Base-by-base conservation (phyloP, 1,284 basidiomycete species). In the Wallemia mellicola region DNA sequence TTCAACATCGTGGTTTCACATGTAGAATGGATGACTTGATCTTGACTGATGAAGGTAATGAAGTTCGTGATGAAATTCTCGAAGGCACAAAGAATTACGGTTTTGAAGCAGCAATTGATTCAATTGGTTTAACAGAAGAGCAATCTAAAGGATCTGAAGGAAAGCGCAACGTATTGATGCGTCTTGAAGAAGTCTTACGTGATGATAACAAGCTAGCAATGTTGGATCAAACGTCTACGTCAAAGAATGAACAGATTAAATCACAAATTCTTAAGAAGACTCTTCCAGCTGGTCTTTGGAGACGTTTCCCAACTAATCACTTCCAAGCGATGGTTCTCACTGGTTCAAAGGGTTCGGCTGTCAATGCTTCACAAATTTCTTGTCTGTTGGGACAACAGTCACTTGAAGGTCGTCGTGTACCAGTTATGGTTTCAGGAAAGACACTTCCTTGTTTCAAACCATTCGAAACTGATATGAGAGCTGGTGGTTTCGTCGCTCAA, bases 271-370 rank as follows among this genome's bases (percentile, higher is more conserved):
- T 59, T 92, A 91, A 19, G 87, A 98, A 73, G 82, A 87, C 72
- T 83, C 83, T 68, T 74, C 98, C 76, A 95, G 95, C 74, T 86
- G 88, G 69, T 88, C 92, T 70, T 73, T 92, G 33, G 38, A 48
- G 38, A 48, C 38, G 22, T n/a, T 48, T 48, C 38, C 38, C 32
- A 74, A 73, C 58, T 73, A 98, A 98, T 76, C 95, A 96, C 66
- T 92, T 98, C 75, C 98, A 98, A 77, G 92, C 98, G 77, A 98
- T 98, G 94, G 92, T 98, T 66, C 87, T 92, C 9, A 89, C 94
- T 15, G 92, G 94, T 54, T 94, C 94, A 27, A 98, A 98, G 73
- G 91, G 91, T 72, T 89, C 86, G 0, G 89, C 88, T 75, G 98
- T 98, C 78, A 98, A 99, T 73, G 96, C 98, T 68, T 98, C 94